Percentiles rank a stretch among this genome's conserved stretches.
These are phyloP conservation scores for Plectosphaerella sp. DNA, from an alignment of 2,329 filamentous ascomycete species.

Conservation along the genomic window DNA sequence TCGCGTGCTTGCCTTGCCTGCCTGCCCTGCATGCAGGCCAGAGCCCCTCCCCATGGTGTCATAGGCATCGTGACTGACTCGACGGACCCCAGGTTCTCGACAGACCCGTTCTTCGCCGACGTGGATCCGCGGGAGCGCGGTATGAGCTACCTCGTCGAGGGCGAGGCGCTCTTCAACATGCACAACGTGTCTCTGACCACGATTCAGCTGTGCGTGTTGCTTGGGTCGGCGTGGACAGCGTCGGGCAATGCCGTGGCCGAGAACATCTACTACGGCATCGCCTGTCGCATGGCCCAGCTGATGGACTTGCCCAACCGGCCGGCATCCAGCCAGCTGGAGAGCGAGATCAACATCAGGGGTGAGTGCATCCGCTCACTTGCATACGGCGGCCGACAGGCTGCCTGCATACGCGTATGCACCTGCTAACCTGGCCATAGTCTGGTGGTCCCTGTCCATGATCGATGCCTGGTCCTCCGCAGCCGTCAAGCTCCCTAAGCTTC, in stretches of 20 bases:
- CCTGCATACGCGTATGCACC: background rate
- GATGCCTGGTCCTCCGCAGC: conserved; percentile 17
- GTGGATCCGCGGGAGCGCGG: conserved; percentile 16
- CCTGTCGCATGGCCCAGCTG: conserved; percentile 27
- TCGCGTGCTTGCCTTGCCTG: background rate
- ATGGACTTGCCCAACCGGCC: conserved; percentile 27
- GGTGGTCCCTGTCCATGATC: conserved; percentile 17
- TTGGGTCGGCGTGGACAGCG: conserved; percentile 27
- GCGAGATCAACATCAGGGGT: conserved; percentile 27
- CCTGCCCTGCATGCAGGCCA: background rate
- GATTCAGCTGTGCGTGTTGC: conserved; percentile 31
- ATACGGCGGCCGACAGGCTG: no score
- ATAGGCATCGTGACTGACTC: conserved; percentile 1
- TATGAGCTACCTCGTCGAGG: conserved; percentile 13
- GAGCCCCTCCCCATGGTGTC: background rate
- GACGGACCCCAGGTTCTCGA: conserved; percentile 15
- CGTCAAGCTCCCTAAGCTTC: conserved; percentile 15
- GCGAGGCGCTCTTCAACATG: conserved; percentile 22
- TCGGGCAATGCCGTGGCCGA: conserved; percentile 30
- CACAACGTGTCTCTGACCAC: conserved; percentile 29
- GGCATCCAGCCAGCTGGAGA: conserved; percentile 18
- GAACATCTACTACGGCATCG: conserved; percentile 30
- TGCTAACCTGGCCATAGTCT: conserved; percentile 6
- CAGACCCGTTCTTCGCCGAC: conserved; percentile 11
- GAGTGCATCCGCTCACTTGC: conserved; percentile 1